These are phyloP conservation scores for Penicillium sp. DNA, from an alignment of 2,329 filamentous ascomycete genomes.

Conservation along the genomic window DNA sequence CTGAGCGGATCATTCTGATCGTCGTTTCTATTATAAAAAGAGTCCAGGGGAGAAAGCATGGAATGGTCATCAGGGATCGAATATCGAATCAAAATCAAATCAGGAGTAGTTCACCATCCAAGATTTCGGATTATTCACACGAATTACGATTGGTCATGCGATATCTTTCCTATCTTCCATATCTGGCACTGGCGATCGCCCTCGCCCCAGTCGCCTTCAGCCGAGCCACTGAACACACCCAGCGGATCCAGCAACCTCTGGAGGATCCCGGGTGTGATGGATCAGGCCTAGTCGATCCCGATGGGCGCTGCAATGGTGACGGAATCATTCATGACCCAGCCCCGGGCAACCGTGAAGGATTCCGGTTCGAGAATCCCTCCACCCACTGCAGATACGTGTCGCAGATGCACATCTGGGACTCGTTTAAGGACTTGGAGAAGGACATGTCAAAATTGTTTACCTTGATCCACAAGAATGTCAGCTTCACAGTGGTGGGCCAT, in stretches of 20 bases:
- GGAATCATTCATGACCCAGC: constrained; percentile 22
- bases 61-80: too few relatives aligned
- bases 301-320: constrained; percentile 25
- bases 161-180: constrained; percentile 5
- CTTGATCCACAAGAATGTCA: constrained; percentile 30
- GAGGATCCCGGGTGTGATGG: constrained; percentile 23
- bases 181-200: constrained; percentile 11
- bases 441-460: constrained; percentile 31
- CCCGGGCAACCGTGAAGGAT: constrained; percentile 22
- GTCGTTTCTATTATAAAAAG: too few relatives aligned
- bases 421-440: constrained; percentile 30
- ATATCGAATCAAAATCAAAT: too few relatives aligned
- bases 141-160: constrained; percentile 1
- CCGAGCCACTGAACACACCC: neutral
- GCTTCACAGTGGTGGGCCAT: constrained; percentile 31
- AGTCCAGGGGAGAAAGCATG: too few relatives aligned
- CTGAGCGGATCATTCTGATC: too few relatives aligned
- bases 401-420: constrained; percentile 31
- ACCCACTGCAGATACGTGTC: constrained; percentile 29
- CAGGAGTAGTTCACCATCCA: too few relatives aligned
- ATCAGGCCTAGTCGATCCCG: constrained; percentile 25
- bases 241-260: constrained; percentile 6
- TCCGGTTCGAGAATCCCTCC: constrained; percentile 30
- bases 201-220: constrained; percentile 8
- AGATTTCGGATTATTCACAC: too few relatives aligned